These are phyloP conservation scores for Aspergillus ochraceoroseus DNA, from an alignment of 2,329 filamentous ascomycete species.

Conservation along the genomic window DNA sequence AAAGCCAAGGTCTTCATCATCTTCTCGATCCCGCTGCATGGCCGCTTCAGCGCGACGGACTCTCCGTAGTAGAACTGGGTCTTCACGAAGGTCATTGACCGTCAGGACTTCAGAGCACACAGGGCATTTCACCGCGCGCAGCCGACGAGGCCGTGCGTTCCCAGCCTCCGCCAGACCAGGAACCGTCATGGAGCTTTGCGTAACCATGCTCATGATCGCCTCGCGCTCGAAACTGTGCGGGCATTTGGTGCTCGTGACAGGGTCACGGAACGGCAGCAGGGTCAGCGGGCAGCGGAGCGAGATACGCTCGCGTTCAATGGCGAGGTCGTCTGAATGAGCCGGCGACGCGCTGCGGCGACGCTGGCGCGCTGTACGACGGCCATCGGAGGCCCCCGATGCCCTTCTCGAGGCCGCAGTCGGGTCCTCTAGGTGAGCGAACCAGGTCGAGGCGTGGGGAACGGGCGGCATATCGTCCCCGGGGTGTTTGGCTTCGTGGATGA, in stretches of 20 bases:
- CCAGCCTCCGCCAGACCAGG: constrained; percentile 22
- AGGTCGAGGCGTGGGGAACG: constrained; percentile 54
- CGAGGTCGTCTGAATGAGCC: constrained; percentile 43
- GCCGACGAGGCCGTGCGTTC: constrained; percentile 18
- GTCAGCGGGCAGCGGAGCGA: constrained; percentile 49
- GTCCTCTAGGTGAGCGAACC: constrained; percentile 55
- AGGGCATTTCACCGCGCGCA: constrained; percentile 38
- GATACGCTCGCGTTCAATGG: constrained; percentile 44
- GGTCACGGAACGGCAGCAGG: constrained; percentile 43
- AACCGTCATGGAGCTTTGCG: constrained; percentile 27
- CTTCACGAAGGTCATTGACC: constrained; percentile 36
- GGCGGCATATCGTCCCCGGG: constrained; percentile 51
- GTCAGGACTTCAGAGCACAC: constrained; percentile 41
- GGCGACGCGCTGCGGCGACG: constrained; percentile 21
- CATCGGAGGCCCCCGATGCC: constrained; percentile 11
- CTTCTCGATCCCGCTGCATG: constrained; percentile 28
- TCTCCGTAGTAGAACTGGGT: constrained; percentile 39
- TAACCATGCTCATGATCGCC: constrained; percentile 46
- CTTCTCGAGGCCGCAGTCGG: constrained; percentile 6
- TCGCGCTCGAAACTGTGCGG: constrained; percentile 48
- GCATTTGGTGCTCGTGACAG: constrained; percentile 48
- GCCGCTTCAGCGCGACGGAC: constrained; percentile 34
- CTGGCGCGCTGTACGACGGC: constrained; percentile 20
- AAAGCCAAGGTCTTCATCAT: constrained; percentile 27
- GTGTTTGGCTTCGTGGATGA: constrained; percentile 58